Conservation (phyloP, 1,139 yeast genomes). For the Sugiyamaella neomexicana region DNA sequence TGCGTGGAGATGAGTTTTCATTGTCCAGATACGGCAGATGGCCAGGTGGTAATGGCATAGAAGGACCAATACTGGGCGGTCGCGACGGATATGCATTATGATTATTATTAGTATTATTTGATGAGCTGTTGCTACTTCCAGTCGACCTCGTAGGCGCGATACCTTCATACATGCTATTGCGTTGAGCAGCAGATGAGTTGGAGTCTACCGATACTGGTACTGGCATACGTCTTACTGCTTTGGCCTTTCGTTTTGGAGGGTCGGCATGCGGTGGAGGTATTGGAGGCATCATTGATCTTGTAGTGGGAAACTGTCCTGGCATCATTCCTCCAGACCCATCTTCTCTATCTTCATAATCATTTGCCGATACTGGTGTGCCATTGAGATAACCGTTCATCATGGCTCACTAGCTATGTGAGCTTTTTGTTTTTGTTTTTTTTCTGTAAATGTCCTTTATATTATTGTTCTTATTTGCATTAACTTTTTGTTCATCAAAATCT, state of each 20-base stretch:
- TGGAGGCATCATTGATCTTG: constrained; percentile 8
- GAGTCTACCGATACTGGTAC: constrained; percentile 13
- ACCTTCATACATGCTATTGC: constrained; percentile 12
- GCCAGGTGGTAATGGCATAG: constrained; percentile 1
- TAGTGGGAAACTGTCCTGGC: not conserved
- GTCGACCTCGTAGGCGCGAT: constrained; percentile 6
- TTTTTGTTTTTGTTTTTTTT: too few species aligned
- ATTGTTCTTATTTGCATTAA: not conserved
- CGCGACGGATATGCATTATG: constrained; percentile 3
- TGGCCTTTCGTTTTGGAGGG: constrained; percentile 26
- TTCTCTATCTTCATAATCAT: not conserved
- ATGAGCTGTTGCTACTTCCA: constrained; percentile 7
- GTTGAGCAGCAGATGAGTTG: constrained; percentile 7
- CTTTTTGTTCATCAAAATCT: not conserved
- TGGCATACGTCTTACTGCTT: constrained; percentile 27
- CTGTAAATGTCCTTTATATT: too few species aligned
- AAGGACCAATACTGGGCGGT: constrained; percentile 7
- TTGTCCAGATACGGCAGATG: constrained; percentile 6
- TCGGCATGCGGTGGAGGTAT: constrained; percentile 22
- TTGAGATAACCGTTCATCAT: constrained; percentile 25
- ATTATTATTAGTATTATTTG: not conserved
- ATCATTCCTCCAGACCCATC: not conserved
- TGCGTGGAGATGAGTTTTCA: constrained; percentile 2
- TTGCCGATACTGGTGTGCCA: constrained; percentile 22
- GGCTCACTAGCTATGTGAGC: not conserved